Evolutionary conservation across 2,329 filamentous ascomycete species (phyloP), one percentile per base, ranked within the genome.

Genomic region (Aurifilum marmelostoma): DNA sequence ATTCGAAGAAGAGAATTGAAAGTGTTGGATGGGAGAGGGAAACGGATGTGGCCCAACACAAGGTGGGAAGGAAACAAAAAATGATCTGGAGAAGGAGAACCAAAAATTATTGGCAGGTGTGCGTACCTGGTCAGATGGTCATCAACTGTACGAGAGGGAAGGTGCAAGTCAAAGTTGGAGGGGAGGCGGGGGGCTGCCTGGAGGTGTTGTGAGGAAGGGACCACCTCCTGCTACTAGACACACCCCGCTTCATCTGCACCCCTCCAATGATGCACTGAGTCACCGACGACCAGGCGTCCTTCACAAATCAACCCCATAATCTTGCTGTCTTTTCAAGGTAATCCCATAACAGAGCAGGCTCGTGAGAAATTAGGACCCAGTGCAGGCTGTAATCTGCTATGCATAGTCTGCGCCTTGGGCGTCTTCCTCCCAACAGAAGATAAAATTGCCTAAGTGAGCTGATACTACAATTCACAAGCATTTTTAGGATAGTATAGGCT

Each of bases 221-320:
- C 56, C 56, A 37, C 29, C 18, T 59, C 29, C 56, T 59, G 56
- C 56, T 59, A 37, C 56, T 37, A 59, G 56, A 59, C 18, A 34
- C 32, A 59, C 32, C 32, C 18, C 29, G 8, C 16, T 59, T 56
- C 27, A 7, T 8, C 52, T 56, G 27, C 52, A 56, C 27, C 52
- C 52, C 12, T 21, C 29, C 21, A 37, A 8, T 39, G 32, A 9
- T 60, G 24, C 52, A 56, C 24, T 56, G 32, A 37, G 37, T 32
- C 32, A 32, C n/a, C 32, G 21, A 37, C 6, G 24, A 24, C 21
- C 4, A 21, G 32, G 37, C 14, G 58, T 24, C 11, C n/a, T 14
- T 27, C 12, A 56, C 12, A 56, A 18, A 29, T 1, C 6, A 16
- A 5, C 27, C 27, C 24, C n/a, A 5, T 18, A 5, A 18, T 7